Conservation (phyloP, 495 filamentous ascomycete genomes). For the Tirmania nivea region DNA sequence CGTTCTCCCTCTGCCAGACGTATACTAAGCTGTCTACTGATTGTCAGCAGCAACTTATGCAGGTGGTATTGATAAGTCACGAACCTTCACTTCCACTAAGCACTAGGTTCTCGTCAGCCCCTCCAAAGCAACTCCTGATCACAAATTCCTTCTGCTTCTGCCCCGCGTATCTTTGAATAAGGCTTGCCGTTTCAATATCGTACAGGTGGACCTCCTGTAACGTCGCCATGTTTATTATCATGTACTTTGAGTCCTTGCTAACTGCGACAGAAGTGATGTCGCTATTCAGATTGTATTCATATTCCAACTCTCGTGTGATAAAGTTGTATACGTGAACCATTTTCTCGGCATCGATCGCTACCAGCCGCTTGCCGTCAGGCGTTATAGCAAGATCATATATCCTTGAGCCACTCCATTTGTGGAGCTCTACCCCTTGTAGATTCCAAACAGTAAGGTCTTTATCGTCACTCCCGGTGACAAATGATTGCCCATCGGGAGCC, state of each 20-base stretch:
- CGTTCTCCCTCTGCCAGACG: constrained; percentile 78
- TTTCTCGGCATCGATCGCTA: constrained; percentile 48
- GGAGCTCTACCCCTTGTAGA: constrained; percentile 31
- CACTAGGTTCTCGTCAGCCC: constrained; percentile 75
- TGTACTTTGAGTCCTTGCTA: constrained; percentile 50
- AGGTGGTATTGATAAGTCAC: background rate
- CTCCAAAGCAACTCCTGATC: constrained; percentile 67
- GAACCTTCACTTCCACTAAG: constrained; percentile 80
- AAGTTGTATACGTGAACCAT: constrained; percentile 71
- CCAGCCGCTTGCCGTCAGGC: constrained; percentile 51
- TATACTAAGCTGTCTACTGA: constrained; percentile 49
- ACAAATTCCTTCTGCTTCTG: constrained; percentile 49
- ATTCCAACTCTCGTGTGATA: constrained; percentile 44
- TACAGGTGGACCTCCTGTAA: constrained; percentile 42
- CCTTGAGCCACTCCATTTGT: constrained; percentile 44
- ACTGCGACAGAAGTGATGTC: constrained; percentile 59
- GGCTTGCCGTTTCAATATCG: constrained; percentile 48
- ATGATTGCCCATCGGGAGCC: constrained; percentile 53
- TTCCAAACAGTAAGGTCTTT: constrained; percentile 42
- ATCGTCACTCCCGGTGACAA: constrained; percentile 67
- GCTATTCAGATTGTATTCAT: constrained; percentile 41
- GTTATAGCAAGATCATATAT: constrained; percentile 71
- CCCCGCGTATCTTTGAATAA: constrained; percentile 50
- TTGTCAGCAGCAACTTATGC: background rate
- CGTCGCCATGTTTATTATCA: constrained; percentile 64